A percentile compares a stretch with the other conserved stretches of the same genome.
Evolutionary conservation across 1,284 basidiomycete genomes (phyloP).

Genomic region (Melampsora larici-populina): DNA sequence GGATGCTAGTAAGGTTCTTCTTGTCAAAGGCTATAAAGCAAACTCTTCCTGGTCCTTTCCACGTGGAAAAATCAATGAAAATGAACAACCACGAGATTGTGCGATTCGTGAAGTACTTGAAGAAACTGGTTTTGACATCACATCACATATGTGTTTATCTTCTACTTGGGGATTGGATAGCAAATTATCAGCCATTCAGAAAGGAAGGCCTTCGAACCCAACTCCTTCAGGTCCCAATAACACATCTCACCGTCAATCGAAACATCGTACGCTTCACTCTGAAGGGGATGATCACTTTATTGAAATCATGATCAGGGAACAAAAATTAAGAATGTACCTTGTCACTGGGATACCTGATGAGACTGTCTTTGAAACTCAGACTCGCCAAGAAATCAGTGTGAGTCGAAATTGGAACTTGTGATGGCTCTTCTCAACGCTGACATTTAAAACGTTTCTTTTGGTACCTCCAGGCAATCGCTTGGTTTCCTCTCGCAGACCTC

Average conservation of each 20-base stretch:
- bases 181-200: conserved; percentile 35
- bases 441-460: not conserved
- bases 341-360: conserved; percentile 85
- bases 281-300: conserved; percentile 62
- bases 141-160: conserved; percentile 62
- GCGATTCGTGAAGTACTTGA: conserved; percentile 89
- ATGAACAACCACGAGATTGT: conserved; percentile 76
- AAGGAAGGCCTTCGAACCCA: conserved; percentile 35
- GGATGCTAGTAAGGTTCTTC: conserved; percentile 64
- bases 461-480: conserved; percentile 77
- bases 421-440: conserved; percentile 19
- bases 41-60: conserved; percentile 97
- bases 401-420: conserved; percentile 53
- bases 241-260: conserved; percentile 27
- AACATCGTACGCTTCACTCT: conserved; percentile 45
- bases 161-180: conserved; percentile 33
- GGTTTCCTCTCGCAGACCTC: conserved; percentile 85
- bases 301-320: conserved; percentile 77
- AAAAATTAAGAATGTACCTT: conserved; percentile 84
- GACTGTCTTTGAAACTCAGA: conserved; percentile 85
- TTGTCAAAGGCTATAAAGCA: conserved; percentile 97
- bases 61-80: conserved; percentile 96
- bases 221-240: conserved; percentile 29
- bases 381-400: conserved; percentile 97
- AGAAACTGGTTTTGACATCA: conserved; percentile 86